Conservation (phyloP, 768 basidiomycete species). For the Melanogaster broomeanus region DNA sequence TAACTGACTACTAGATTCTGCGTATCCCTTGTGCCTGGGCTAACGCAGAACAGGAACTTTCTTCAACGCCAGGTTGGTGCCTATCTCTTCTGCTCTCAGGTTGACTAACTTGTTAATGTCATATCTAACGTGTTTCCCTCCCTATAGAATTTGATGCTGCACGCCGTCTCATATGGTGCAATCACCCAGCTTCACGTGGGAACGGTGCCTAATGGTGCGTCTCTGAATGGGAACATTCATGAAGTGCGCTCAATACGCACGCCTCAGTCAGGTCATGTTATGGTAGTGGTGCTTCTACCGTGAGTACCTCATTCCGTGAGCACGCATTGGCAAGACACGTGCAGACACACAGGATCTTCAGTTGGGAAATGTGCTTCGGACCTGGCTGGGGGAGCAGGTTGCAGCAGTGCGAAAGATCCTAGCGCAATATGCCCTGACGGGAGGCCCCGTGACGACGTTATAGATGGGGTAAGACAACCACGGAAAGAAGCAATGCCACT, state of each 20-base stretch:
- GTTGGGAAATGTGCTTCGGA: constrained; percentile 45
- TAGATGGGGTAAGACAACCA: no score
- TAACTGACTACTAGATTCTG: no score
- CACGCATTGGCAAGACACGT: constrained; percentile 35
- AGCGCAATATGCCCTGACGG: no score
- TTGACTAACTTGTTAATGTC: background rate
- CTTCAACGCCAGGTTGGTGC: constrained; percentile 1
- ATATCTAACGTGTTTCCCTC: background rate
- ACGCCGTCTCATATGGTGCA: constrained; percentile 41
- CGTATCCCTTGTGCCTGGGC: no score
- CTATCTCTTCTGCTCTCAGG: background rate
- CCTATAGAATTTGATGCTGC: constrained; percentile 22
- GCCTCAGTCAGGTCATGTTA: no score
- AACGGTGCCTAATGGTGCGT: constrained; percentile 41
- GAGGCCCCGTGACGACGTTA: no score
- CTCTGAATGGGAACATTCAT: constrained; percentile 52
- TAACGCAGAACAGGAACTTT: no score
- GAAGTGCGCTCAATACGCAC: background rate
- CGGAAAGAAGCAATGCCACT: no score
- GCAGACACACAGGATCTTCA: constrained; percentile 36
- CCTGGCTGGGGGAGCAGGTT: constrained; percentile 49
- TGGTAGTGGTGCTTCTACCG: no score
- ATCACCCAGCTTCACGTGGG: constrained; percentile 55
- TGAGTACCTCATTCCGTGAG: no score
- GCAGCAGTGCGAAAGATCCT: no score